Conservation (phyloP, 164 flowering plant genomes). For the Chloranthus sessilifolius region DNA sequence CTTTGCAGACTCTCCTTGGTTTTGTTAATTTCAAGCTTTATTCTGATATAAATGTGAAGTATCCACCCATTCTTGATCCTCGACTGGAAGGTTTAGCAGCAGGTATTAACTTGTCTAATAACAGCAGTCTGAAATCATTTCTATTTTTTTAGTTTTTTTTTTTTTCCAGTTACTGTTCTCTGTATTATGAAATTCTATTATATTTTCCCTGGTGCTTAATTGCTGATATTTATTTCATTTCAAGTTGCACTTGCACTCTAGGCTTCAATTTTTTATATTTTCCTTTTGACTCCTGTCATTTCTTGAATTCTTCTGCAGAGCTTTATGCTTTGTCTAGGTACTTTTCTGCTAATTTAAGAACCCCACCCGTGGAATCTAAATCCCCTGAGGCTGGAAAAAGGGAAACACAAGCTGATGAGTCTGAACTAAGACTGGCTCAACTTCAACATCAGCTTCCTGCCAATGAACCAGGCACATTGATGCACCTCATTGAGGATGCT, state of each 20-base stretch:
- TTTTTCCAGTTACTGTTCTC: no score
- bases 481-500: conserved; percentile 68
- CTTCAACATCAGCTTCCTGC: conserved; percentile 90
- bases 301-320: conserved; percentile 37
- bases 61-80: conserved; percentile 92
- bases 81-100: conserved; percentile 81
- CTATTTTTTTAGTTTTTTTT: no score
- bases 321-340: conserved; percentile 77
- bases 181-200: no score
- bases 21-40: conserved; percentile 78
- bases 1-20: conserved; percentile 72
- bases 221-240: no score
- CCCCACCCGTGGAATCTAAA: conserved; percentile 19
- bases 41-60: conserved; percentile 65
- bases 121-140: no score
- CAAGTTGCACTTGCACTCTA: no score
- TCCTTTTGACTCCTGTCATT: neutral
- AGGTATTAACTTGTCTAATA: conserved; percentile 44
- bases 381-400: conserved; percentile 20
- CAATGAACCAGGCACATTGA: conserved; percentile 77
- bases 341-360: conserved; percentile 41
- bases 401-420: conserved; percentile 37
- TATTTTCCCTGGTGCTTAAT: no score
- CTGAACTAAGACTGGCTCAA: conserved; percentile 81
- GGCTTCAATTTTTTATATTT: neutral